Evolutionary conservation across 2,329 filamentous ascomycete species (phyloP), one percentile per base, ranked within the genome.

Genomic region (Leptographium galeiforme): DNA sequence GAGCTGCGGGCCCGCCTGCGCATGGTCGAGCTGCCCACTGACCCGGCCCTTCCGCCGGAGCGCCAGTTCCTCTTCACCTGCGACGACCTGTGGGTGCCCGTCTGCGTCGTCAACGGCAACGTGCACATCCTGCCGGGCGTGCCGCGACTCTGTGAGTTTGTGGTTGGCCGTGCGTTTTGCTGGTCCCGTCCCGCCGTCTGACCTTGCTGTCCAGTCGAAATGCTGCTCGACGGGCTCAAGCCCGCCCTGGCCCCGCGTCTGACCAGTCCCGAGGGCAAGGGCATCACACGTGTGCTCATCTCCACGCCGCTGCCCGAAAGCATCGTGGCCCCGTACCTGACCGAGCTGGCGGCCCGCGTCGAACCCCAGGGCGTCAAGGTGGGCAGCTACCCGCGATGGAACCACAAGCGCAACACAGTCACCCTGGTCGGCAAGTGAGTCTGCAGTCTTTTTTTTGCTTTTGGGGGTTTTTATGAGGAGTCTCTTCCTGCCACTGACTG

Each of bases 371-470:
- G 89, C 4, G 78, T 97, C 62, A 97, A 97, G 71, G 89, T 97
- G 16, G 93, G 93, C 48, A 95, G 88, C 68, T 97, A 98, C 68
- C 93, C 93, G 39, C 76, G 89, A 53, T 96, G 90, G 89, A 88
- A 86, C 6, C 91, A 88, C 74, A 81, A 81, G 62, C 76, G 76
- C 58, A 97, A 97, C 68, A 93, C 89, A 0, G 89, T 97, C 48
- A 96, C 91, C 12, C 72, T 98, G 52, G 90, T 96, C 19, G 80
- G 81, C 60, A 72, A 69, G 74, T 78, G 14, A 30, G 34, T 16
- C 10, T 39, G 12, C 18, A 39, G 11, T 18, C 8, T 10, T n/a
- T 36, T 25, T 25, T 25, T 25, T 25, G 3, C 25, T 25, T 25
- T n/a, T n/a, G n/a, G n/a, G n/a, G n/a, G n/a, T n/a, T 25, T 25